These are phyloP conservation scores for Ceratocystis alfenasii DNA, from an alignment of 2,329 filamentous ascomycete genomes.

Conservation along the genomic window DNA sequence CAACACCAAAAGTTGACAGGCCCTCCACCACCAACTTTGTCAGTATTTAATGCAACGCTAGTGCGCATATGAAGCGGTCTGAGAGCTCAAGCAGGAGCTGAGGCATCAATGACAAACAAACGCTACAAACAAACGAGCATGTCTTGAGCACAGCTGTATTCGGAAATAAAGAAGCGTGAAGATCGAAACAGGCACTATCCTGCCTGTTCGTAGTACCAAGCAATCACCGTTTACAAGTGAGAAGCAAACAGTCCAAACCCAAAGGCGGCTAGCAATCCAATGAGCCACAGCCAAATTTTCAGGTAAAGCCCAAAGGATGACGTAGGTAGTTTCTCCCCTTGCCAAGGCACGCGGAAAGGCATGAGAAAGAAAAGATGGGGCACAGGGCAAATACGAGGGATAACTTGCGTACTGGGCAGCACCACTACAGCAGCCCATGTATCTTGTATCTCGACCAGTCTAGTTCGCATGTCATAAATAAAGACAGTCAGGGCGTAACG, in stretches of 20 bases:
- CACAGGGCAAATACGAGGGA: background rate
- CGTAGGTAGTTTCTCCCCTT: background rate
- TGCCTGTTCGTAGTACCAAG: too few relatives aligned
- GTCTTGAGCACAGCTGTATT: too few relatives aligned
- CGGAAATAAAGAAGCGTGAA: too few relatives aligned
- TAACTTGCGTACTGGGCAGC: background rate
- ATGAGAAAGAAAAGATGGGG: background rate
- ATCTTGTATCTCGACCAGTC: too few relatives aligned
- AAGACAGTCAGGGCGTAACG: background rate
- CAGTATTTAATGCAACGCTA: background rate
- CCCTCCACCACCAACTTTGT: background rate
- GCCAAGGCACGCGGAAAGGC: background rate
- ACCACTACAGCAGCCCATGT: background rate
- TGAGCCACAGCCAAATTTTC: too few relatives aligned
- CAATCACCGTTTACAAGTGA: too few relatives aligned
- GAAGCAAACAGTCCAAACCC: too few relatives aligned
- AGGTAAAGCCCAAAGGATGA: background rate
- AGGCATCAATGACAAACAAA: background rate
- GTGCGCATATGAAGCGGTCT: background rate
- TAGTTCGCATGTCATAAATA: background rate
- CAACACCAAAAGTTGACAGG: background rate
- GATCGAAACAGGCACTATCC: too few relatives aligned
- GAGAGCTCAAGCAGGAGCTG: background rate
- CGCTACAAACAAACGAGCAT: too few relatives aligned
- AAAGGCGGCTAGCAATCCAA: too few relatives aligned